Evolutionary conservation across 257 asterid species (phyloP).

Genomic region (Nicotiana knightiana): DNA sequence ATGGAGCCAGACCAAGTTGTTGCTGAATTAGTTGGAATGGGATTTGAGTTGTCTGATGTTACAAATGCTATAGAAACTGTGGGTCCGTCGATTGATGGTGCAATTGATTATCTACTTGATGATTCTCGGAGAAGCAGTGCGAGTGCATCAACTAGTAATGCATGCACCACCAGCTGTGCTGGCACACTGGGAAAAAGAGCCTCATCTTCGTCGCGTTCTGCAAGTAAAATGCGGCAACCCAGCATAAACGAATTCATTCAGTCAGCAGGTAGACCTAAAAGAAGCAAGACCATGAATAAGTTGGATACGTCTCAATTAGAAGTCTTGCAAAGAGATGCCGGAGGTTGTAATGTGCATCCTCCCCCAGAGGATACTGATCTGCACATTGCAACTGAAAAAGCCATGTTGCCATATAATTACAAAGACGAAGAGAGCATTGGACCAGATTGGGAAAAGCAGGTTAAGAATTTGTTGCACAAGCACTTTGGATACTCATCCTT

Average conservation of each 20-base stretch:
- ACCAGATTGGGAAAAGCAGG: slow-evolving; percentile 50
- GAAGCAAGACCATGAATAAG: slow-evolving; percentile 26
- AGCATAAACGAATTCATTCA: slow-evolving; percentile 42
- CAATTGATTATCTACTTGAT: slow-evolving; percentile 57
- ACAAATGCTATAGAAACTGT: slow-evolving; percentile 50
- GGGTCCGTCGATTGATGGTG: slow-evolving; percentile 56
- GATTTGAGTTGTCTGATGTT: slow-evolving; percentile 47
- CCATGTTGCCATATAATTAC: slow-evolving; percentile 12
- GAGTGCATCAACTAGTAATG: slow-evolving; percentile 31
- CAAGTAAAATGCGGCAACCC: slow-evolving; percentile 40
- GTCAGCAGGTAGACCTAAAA: slow-evolving; percentile 25
- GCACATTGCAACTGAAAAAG: slow-evolving; percentile 8
- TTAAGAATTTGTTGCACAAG: slow-evolving; percentile 26
- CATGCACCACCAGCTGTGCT: slow-evolving; percentile 4
- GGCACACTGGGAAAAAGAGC: slow-evolving; percentile 31
- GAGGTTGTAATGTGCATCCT: slow-evolving; percentile 20
- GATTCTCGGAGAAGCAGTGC: slow-evolving; percentile 28
- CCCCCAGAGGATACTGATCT: slow-evolving; percentile 10
- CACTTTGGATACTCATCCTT: slow-evolving; percentile 53
- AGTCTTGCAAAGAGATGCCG: slow-evolving; percentile 14
- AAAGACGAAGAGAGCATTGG: slow-evolving; percentile 32
- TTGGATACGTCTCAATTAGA: slow-evolving; percentile 11
- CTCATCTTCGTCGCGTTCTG: slow-evolving; percentile 23
- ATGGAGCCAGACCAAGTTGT: slow-evolving; percentile 39
- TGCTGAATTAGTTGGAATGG: slow-evolving; percentile 63